Percentiles rank a stretch among this genome's conserved stretches.
These are phyloP conservation scores for Rhynchospora breviuscula DNA, from an alignment of 176 grass and related monocot genomes.

Conservation along the genomic window DNA sequence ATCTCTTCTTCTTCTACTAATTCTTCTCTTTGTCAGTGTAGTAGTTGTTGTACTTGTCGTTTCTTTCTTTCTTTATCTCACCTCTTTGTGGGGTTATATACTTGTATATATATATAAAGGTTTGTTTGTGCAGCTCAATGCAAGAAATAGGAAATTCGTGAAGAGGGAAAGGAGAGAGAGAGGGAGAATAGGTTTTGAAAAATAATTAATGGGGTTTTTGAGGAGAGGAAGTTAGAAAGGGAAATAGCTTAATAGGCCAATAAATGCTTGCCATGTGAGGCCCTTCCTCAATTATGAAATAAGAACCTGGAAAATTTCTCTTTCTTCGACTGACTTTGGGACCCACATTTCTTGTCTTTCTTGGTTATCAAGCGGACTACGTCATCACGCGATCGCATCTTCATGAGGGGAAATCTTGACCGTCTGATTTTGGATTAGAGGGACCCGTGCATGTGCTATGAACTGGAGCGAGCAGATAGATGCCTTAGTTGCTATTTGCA, in stretches of 20 bases:
- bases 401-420: not conserved
- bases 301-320: not conserved
- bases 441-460: constrained; percentile 1
- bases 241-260: constrained; percentile 20
- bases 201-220: not conserved
- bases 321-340: not conserved
- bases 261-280: constrained; percentile 30
- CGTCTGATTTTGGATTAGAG: not conserved
- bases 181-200: constrained; percentile 21
- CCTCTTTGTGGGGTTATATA: not conserved
- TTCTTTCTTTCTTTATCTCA: not conserved
- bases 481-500: not conserved
- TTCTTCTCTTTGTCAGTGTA: not conserved
- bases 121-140: constrained; percentile 28
- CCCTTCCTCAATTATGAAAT: not conserved
- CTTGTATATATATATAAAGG: not conserved
- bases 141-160: not conserved
- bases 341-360: not conserved
- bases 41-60: too few species aligned
- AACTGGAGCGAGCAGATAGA: not conserved
- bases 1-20: not conserved
- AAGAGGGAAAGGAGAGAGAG: not conserved
- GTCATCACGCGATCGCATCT: not conserved
- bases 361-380: not conserved
- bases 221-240: not conserved